Evolutionary conservation across 345 rosid genomes (phyloP), one percentile per base, ranked within the genome.

Genomic region (Rhizophora mangle): DNA sequence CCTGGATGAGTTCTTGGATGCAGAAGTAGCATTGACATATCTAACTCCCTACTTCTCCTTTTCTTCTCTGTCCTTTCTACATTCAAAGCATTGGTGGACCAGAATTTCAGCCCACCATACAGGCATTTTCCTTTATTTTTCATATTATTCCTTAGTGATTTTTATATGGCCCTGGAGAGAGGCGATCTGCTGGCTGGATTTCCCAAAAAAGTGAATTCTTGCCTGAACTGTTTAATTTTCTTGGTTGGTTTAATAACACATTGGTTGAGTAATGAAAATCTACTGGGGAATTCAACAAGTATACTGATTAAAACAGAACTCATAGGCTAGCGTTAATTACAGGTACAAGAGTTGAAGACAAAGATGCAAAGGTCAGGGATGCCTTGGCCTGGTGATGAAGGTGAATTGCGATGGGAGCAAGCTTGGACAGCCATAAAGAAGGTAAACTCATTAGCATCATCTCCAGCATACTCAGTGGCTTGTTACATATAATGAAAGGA

Each of bases 351-450:
- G 79, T 82, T 95, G 78, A 92, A 95, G 83, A 74, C 74, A 29
- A 83, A 84, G 74, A 90, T 95, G 97, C 75, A 81, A 82, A 79
- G 67, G 63, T 95, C 96, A 68, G 96, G 87, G 53, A 95, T 95
- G 96, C 96, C 97, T 64, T 95, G 99, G 99, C 99, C 99, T 31
- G 99, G 96, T 58, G 97, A 92, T 73, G 99, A 95, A 81, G 96
- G 99, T 64, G 88, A 88, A 66, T 73, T 76, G 64, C 77, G 96
- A 78, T 95, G 99, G 97, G 89, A 85, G 79, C 97, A 90, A 82
- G 99, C 98, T 72, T 95, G 99, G 99, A 79, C 78, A 68, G 90
- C 99, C 76, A 87, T 92, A 74, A 95, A 92, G 89, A 95, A 90
- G 96, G 97, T 94, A 68, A 47, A 67, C 58, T 66, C 32, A 39